These are phyloP conservation scores for Trametes polyzona DNA, from an alignment of 1,284 basidiomycete species.

Conservation along the genomic window DNA sequence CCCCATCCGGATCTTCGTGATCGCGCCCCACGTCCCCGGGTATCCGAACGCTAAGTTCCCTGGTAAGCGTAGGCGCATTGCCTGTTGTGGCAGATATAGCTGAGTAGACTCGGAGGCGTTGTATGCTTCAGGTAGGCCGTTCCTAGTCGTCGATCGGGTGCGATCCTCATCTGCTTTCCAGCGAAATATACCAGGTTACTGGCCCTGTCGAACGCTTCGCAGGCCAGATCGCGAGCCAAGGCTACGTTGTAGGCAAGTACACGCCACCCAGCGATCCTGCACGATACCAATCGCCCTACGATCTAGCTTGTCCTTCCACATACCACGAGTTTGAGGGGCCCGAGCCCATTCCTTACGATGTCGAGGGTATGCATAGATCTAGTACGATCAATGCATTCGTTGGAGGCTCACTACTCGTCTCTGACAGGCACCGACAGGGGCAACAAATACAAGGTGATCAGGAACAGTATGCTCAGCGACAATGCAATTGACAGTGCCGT, in stretches of 20 bases:
- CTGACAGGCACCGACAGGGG: conserved; percentile 75
- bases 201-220: conserved; percentile 90
- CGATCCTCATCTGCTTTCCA: conserved; percentile 33
- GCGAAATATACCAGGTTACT: conserved; percentile 87
- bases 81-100: conserved; percentile 6
- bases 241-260: conserved; percentile 71
- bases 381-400: too few species aligned
- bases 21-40: conserved; percentile 67
- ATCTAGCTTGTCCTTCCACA: conserved; percentile 73
- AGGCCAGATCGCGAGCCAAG: conserved; percentile 90
- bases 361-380: conserved; percentile 59
- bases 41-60: conserved; percentile 87
- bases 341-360: conserved; percentile 85
- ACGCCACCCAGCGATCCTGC: too few species aligned
- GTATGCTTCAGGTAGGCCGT: conserved; percentile 71
- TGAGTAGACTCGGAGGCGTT: conserved; percentile 55
- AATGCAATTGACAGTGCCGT: too few species aligned
- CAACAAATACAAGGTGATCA: conserved; percentile 82
- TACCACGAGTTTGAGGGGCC: conserved; percentile 93
- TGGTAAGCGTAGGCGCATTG: conserved; percentile 43
- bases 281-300: background rate
- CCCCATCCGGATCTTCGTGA: conserved; percentile 79
- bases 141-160: background rate
- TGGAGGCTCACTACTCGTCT: conserved; percentile 15
- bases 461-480: background rate